These are phyloP conservation scores for Rhytidiadelphus loreus DNA, from an alignment of 225 moss, liverwort and hornwort species.

Conservation along the genomic window DNA sequence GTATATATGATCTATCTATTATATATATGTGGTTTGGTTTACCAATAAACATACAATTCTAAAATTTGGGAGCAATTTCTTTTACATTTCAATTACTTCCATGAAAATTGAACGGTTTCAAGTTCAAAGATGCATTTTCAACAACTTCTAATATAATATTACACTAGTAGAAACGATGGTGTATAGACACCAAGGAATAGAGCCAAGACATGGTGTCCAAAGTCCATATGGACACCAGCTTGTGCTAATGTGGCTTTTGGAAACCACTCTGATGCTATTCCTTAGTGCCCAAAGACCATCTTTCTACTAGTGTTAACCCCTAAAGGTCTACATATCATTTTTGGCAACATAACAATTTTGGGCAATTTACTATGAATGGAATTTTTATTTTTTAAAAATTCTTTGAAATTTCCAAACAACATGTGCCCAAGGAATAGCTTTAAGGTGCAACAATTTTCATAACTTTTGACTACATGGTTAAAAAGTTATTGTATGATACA, in stretches of 20 bases:
- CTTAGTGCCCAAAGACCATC: neutral
- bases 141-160: neutral
- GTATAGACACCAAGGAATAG: neutral
- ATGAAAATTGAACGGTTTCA: neutral
- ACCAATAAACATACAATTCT: neutral
- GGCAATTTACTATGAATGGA: too few species aligned
- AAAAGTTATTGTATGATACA: too few species aligned
- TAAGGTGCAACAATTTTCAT: too few species aligned
- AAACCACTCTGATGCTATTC: accelerated
- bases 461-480: too few species aligned
- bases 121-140: neutral
- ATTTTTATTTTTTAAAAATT: too few species aligned
- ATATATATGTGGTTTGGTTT: neutral
- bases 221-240: neutral
- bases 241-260: neutral
- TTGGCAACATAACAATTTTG: too few species aligned
- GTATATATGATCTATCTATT: accelerated
- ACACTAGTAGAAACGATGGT: neutral
- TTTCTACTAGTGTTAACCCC: neutral
- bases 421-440: too few species aligned
- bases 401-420: too few species aligned
- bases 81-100: neutral
- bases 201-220: accelerated
- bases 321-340: too few species aligned
- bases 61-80: neutral